Conservation (phyloP, 2,329 filamentous ascomycete species). For the Cladophialophora immunda region DNA sequence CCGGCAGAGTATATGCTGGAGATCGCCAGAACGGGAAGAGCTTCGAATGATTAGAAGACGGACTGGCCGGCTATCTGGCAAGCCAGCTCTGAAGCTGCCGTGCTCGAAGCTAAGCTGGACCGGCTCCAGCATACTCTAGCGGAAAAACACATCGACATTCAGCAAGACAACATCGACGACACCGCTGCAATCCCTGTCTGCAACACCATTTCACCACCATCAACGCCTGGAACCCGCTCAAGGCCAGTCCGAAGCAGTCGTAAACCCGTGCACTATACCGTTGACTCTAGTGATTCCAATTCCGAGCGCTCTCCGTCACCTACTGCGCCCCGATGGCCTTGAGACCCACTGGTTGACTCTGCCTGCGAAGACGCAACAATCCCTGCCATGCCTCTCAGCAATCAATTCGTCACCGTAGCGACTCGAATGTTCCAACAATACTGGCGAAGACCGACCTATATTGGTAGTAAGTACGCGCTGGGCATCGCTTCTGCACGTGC, state of each 20-base stretch:
- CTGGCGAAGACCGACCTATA: conserved; percentile 89
- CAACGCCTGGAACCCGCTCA: conserved; percentile 8
- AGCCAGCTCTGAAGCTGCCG: too few relatives aligned
- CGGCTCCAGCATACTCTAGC: too few relatives aligned
- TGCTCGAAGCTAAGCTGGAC: too few relatives aligned
- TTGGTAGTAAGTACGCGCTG: conserved; percentile 80
- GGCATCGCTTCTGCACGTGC: conserved; percentile 65
- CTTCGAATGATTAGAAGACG: conserved; percentile 41
- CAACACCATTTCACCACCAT: conserved; percentile 11
- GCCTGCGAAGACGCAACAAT: conserved; percentile 32
- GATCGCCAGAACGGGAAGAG: conserved; percentile 62
- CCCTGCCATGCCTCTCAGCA: too few relatives aligned
- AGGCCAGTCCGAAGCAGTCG: conserved; percentile 28
- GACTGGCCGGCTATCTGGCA: conserved; percentile 69
- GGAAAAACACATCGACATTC: too few relatives aligned
- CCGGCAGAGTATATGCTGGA: conserved; percentile 77
- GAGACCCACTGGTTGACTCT: conserved; percentile 27
- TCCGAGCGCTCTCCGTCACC: conserved; percentile 16
- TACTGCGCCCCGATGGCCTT: conserved; percentile 16
- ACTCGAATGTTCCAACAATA: conserved; percentile 87
- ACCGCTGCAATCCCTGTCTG: conserved; percentile 21
- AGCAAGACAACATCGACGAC: too few relatives aligned
- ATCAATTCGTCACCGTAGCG: conserved; percentile 58
- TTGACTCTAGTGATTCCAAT: conserved; percentile 22
- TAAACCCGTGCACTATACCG: conserved; percentile 30